Conservation (phyloP, 2,329 filamentous ascomycete species). For the Zelopaecilomyces penicillatus region DNA sequence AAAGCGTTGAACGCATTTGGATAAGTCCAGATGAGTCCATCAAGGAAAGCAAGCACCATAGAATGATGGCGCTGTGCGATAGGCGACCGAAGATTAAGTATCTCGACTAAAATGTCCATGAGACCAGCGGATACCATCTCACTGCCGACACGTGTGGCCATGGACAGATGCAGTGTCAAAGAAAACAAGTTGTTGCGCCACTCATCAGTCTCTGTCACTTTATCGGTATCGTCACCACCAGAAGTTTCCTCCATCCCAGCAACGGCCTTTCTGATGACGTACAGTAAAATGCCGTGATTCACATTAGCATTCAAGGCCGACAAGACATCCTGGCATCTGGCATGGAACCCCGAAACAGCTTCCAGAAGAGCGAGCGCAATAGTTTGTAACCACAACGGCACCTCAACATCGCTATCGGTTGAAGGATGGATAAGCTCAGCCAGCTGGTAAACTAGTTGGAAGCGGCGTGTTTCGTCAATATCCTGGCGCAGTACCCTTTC, state of each 20-base stretch:
- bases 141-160: conserved; percentile 64
- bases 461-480: conserved; percentile 76
- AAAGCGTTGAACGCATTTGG: conserved; percentile 78
- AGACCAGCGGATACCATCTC: conserved; percentile 84
- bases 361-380: conserved; percentile 75
- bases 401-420: conserved; percentile 54
- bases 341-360: conserved; percentile 71
- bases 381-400: conserved; percentile 72
- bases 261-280: conserved; percentile 84
- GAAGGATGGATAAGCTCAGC: conserved; percentile 85
- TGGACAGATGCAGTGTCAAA: conserved; percentile 74
- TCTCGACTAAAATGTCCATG: conserved; percentile 82
- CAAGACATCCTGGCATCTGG: conserved; percentile 72
- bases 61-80: conserved; percentile 79
- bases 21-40: conserved; percentile 78
- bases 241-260: conserved; percentile 62
- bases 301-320: conserved; percentile 91
- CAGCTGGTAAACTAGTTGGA: conserved; percentile 86
- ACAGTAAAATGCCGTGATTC: conserved; percentile 90
- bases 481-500: conserved; percentile 83
- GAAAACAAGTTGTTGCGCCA: conserved; percentile 88
- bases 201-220: conserved; percentile 64
- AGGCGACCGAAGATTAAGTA: conserved; percentile 71
- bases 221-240: conserved; percentile 44
- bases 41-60: conserved; percentile 77